Conservation (phyloP, 768 basidiomycete genomes). For the Plicaturopsis crispa region DNA sequence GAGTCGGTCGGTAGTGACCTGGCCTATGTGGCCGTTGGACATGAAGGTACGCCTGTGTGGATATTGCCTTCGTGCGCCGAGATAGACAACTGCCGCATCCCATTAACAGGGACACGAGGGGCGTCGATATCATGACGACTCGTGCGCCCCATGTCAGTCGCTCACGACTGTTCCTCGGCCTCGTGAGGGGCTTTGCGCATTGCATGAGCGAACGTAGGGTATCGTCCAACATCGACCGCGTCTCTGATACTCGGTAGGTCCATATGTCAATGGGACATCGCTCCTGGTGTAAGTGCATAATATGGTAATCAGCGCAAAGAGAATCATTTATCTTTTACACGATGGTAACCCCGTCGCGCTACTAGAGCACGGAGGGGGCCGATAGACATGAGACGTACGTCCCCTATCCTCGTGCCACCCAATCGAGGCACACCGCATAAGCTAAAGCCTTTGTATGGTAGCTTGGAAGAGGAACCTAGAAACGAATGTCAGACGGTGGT, state of each 20-base stretch:
- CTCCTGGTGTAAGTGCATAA: neutral
- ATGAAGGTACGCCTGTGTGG: neutral
- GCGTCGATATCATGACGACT: neutral
- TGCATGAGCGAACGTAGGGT: neutral
- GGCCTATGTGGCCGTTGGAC: neutral
- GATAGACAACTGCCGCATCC: neutral
- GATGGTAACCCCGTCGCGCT: neutral
- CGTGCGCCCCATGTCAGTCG: neutral
- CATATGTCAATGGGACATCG: neutral
- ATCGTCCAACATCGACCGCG: neutral
- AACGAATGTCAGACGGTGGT: no score
- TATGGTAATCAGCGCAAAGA: no score
- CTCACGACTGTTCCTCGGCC: no score
- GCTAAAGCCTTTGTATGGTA: no score
- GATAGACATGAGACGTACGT: no score
- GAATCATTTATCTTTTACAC: neutral
- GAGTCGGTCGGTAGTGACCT: neutral
- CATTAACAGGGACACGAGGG: neutral
- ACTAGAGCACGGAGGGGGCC: no score
- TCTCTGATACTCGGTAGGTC: neutral
- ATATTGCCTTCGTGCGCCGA: neutral
- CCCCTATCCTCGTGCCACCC: no score
- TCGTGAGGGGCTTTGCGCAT: neutral
- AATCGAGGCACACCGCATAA: no score
- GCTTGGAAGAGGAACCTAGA: no score